phyloP scores from a whole-genome alignment of 768 basidiomycete genomes.

The Psilocybe cubensis region DNA sequence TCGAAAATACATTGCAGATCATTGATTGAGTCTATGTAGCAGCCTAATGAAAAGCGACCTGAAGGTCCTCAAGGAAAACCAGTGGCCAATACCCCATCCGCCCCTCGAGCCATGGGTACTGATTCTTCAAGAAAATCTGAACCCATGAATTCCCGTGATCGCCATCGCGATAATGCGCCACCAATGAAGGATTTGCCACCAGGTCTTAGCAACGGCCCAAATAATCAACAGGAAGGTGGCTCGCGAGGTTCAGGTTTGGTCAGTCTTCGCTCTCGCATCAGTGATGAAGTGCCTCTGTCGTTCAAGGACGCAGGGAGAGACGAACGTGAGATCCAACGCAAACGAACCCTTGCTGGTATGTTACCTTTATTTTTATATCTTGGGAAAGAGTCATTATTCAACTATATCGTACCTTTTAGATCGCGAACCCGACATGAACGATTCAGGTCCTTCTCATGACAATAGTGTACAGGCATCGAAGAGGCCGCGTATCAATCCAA shows the following conservation, averaged over 20 bases:
- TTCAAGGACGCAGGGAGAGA: constrained; percentile 56
- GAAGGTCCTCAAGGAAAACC: constrained; percentile 55
- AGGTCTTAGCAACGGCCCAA: constrained; percentile 16
- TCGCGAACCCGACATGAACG: constrained; percentile 62
- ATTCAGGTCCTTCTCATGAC: constrained; percentile 40
- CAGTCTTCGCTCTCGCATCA: constrained; percentile 41
- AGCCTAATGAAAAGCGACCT: constrained; percentile 60
- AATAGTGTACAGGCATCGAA: constrained; percentile 51
- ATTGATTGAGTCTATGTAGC: constrained; percentile 1
- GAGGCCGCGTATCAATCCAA: constrained; percentile 61
- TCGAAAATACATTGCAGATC: neutral
- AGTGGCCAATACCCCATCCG: constrained; percentile 67
- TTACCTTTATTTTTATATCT: constrained; percentile 9
- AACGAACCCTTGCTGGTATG: constrained; percentile 73
- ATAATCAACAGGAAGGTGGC: constrained; percentile 25
- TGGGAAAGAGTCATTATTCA: constrained; percentile 4
- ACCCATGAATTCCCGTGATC: constrained; percentile 36
- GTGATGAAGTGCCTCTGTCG: constrained; percentile 57
- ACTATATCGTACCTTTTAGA: constrained; percentile 37
- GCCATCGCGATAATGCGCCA: constrained; percentile 52
- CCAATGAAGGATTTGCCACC: constrained; percentile 25
- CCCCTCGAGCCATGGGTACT: constrained; percentile 68
- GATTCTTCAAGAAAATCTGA: constrained; percentile 21
- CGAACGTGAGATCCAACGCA: constrained; percentile 64
- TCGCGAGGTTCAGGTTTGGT: constrained; percentile 21